phyloP scores from a whole-genome alignment of 108 stramenopile genomes.

The Parietichytrium sp. region DNA sequence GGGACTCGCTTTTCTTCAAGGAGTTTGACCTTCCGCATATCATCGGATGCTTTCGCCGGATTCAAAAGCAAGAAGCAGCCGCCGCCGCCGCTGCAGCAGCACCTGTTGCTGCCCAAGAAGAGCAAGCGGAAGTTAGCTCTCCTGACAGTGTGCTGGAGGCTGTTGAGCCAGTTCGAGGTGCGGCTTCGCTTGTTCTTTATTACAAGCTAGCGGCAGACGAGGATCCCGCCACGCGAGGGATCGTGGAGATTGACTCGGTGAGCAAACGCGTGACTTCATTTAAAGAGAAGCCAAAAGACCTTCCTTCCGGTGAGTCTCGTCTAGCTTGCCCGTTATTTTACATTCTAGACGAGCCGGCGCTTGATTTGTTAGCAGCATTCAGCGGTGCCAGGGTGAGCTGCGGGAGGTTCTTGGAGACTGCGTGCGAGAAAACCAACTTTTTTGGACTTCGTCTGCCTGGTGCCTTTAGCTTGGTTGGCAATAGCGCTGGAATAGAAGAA shows the following conservation, averaged over 20 bases:
- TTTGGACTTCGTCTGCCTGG: conserved; percentile 24
- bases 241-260: background rate
- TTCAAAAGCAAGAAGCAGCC: background rate
- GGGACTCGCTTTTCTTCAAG: conserved; percentile 14
- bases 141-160: too few species aligned
- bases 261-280: background rate
- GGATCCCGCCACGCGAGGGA: background rate
- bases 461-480: conserved; percentile 5
- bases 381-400: background rate
- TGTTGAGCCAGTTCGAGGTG: background rate
- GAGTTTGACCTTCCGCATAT: background rate
- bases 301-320: background rate
- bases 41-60: background rate
- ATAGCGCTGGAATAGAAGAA: background rate
- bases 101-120: too few species aligned
- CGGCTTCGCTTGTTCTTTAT: background rate
- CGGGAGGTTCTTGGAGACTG: background rate
- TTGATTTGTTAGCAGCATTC: background rate
- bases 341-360: background rate
- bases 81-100: background rate
- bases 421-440: background rate
- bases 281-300: background rate
- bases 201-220: conserved; percentile 1
- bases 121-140: background rate
- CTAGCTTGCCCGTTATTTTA: conserved; percentile 36